These are phyloP conservation scores for Quercus wislizeni DNA, from an alignment of 306 rosid species.

Conservation along the genomic window DNA sequence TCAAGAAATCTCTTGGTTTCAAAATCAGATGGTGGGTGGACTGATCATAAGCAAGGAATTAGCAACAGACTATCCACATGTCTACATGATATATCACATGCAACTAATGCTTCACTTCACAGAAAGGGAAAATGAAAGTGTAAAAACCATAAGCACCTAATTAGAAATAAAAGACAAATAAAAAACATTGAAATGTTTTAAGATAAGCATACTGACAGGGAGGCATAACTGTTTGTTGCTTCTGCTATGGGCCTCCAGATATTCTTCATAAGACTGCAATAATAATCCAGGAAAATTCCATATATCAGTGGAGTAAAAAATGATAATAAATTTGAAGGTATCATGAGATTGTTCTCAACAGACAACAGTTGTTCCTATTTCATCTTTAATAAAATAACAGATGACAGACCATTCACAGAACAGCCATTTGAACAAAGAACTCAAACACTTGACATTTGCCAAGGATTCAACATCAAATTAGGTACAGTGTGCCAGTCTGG, in stretches of 20 bases:
- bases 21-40: background rate
- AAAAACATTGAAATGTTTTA: background rate
- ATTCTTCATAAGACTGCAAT: conserved; percentile 49
- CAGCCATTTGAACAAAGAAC: background rate
- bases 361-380: background rate
- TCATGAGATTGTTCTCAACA: background rate
- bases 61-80: background rate
- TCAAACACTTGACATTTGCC: background rate
- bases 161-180: background rate
- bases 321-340: no score
- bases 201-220: conserved; percentile 28
- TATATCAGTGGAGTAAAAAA: background rate
- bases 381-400: background rate
- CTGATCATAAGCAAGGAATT: background rate
- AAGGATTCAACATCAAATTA: background rate
- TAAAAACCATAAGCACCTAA: background rate
- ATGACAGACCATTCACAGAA: background rate
- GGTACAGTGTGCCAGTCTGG: background rate
- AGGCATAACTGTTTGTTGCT: conserved; percentile 19
- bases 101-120: background rate
- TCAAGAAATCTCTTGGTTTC: background rate
- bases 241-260: conserved; percentile 45
- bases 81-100: background rate
- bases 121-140: background rate
- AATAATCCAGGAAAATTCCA: conserved; percentile 6